phyloP scores from a whole-genome alignment of 2,329 filamentous ascomycete species.

The Pyricularia pennisetigena region DNA sequence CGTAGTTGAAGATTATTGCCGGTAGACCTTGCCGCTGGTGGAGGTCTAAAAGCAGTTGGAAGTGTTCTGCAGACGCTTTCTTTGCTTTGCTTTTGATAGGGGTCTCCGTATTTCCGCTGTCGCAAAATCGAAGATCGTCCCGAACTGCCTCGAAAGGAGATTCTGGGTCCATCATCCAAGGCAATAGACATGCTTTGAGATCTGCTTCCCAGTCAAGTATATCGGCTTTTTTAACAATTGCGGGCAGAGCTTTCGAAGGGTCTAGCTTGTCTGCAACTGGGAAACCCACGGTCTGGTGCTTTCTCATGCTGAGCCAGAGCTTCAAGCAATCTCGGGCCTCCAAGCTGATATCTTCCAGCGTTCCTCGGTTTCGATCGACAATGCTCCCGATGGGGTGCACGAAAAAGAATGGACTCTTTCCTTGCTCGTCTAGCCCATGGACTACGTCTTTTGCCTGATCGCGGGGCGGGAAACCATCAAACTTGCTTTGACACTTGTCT shows the following conservation, averaged over 20 bases:
- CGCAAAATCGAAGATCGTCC: slow-evolving; percentile 28
- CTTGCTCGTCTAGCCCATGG: slow-evolving; percentile 34
- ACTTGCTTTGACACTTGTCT: slow-evolving; percentile 17
- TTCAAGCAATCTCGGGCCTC: slow-evolving; percentile 62
- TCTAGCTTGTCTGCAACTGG: slow-evolving; percentile 38
- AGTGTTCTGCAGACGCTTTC: slow-evolving; percentile 26
- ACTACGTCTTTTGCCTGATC: slow-evolving; percentile 25
- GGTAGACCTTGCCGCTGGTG: slow-evolving; percentile 55
- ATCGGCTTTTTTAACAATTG: slow-evolving; percentile 52
- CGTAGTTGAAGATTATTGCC: slow-evolving; percentile 70
- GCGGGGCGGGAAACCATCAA: slow-evolving; percentile 42
- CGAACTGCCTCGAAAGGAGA: slow-evolving; percentile 34
- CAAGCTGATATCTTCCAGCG: slow-evolving; percentile 57
- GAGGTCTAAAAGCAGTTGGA: slow-evolving; percentile 50
- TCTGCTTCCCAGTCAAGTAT: slow-evolving; percentile 54
- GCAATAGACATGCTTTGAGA: slow-evolving; percentile 47
- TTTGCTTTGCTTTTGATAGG: background rate
- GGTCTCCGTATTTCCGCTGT: background rate
- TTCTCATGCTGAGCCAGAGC: slow-evolving; percentile 55
- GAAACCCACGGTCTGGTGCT: slow-evolving; percentile 40
- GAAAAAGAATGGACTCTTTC: slow-evolving; percentile 39
- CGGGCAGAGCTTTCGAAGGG: slow-evolving; percentile 37
- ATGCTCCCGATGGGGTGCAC: slow-evolving; percentile 59
- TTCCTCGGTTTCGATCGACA: slow-evolving; percentile 48
- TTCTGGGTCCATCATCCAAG: slow-evolving; percentile 46